phyloP scores from a whole-genome alignment of 2,329 filamentous ascomycete species.

The Cadophora sp. region DNA sequence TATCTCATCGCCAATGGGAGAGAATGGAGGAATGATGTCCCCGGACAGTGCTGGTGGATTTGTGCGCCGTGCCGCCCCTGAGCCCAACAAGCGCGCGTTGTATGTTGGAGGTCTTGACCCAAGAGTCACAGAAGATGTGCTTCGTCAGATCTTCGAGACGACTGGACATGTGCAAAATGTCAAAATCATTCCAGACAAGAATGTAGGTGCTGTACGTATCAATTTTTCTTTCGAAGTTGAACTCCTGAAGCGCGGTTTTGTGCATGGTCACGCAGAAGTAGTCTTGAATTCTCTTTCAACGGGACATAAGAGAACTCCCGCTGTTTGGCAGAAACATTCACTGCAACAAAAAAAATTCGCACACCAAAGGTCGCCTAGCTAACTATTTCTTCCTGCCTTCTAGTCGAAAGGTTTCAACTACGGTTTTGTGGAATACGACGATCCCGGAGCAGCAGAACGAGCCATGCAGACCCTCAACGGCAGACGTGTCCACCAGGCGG shows the following conservation, averaged over 20 bases:
- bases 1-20: conserved; percentile 84
- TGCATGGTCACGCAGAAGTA: conserved; percentile 15
- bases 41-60: conserved; percentile 83
- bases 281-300: conserved; percentile 36
- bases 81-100: conserved; percentile 97
- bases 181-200: conserved; percentile 99
- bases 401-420: conserved; percentile 98
- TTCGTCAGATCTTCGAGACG: conserved; percentile 98
- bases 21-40: conserved; percentile 76
- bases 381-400: conserved; percentile 11
- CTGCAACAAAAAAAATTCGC: conserved; percentile 5
- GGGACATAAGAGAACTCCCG: conserved; percentile 35
- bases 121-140: conserved; percentile 92
- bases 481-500: conserved; percentile 91
- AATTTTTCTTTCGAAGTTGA: conserved; percentile 41
- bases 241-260: conserved; percentile 34
- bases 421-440: conserved; percentile 98
- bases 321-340: conserved; percentile 24
- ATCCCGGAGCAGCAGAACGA: conserved; percentile 93
- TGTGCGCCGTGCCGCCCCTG: conserved; percentile 88
- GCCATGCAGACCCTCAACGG: conserved; percentile 98
- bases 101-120: conserved; percentile 96
- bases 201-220: conserved; percentile 70
- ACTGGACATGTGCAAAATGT: conserved; percentile 98
- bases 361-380: conserved; percentile 1